A percentile compares a stretch with the other conserved stretches of the same genome.
Conservation (phyloP, 495 filamentous ascomycete genomes). For the Baudoinia panamericana region DNA sequence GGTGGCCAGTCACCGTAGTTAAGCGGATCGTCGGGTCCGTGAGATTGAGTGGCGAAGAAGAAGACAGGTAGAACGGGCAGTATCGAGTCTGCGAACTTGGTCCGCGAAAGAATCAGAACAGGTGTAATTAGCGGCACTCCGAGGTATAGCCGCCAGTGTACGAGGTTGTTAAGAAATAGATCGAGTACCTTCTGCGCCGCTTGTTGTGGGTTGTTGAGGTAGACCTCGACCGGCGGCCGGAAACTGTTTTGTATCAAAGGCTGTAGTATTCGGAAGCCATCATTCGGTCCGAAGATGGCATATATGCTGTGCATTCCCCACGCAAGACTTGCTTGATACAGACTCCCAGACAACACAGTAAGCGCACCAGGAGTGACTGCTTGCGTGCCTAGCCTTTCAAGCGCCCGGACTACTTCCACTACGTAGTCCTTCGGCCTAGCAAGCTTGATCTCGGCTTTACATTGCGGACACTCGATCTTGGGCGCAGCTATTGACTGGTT, state of each 20-base stretch:
- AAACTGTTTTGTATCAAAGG: slow-evolving; percentile 15
- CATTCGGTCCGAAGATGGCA: slow-evolving; percentile 49
- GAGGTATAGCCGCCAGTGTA: slow-evolving; percentile 32
- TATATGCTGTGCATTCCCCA: slow-evolving; percentile 49
- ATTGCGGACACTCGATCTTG: slow-evolving; percentile 72
- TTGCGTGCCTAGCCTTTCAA: slow-evolving; percentile 42
- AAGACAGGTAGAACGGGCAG: slow-evolving; percentile 50
- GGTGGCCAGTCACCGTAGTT: slow-evolving; percentile 57
- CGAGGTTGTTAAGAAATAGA: slow-evolving; percentile 3
- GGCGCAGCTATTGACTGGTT: slow-evolving; percentile 20
- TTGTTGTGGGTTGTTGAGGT: not conserved
- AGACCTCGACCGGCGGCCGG: slow-evolving; percentile 10
- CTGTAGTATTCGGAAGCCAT: slow-evolving; percentile 39
- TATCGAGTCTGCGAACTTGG: slow-evolving; percentile 43
- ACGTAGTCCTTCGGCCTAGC: slow-evolving; percentile 56
- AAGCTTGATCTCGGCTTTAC: slow-evolving; percentile 67
- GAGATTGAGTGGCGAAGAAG: slow-evolving; percentile 41
- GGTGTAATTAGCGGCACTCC: slow-evolving; percentile 52
- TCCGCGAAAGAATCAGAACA: slow-evolving; percentile 46
- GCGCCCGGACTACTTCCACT: slow-evolving; percentile 42
- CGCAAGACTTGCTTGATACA: slow-evolving; percentile 39
- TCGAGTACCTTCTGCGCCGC: not conserved
- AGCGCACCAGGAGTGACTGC: slow-evolving; percentile 43
- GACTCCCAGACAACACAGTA: slow-evolving; percentile 13
- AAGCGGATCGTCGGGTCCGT: slow-evolving; percentile 26